Percentiles rank a stretch among this genome's conserved stretches.
These are phyloP conservation scores for Agaricus subrufescens DNA, from an alignment of 768 basidiomycete species.

Conservation along the genomic window DNA sequence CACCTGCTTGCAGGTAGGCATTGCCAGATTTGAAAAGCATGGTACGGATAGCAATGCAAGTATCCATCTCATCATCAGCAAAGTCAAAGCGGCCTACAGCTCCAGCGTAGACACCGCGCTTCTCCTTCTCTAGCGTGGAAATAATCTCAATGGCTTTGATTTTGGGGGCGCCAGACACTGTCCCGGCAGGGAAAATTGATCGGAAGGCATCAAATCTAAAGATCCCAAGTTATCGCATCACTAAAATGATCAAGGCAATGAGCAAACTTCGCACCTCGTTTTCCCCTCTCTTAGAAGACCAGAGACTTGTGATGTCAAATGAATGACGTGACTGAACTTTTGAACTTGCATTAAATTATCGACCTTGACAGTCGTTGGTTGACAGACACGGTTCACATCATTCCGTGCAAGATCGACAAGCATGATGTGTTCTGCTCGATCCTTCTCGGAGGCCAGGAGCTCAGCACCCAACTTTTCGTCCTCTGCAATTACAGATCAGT, in stretches of 20 bases:
- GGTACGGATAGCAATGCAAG: constrained; percentile 97
- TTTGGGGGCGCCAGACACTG: constrained; percentile 98
- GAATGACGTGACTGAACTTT: constrained; percentile 97
- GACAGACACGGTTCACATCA: constrained; percentile 96
- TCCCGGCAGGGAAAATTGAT: constrained; percentile 98
- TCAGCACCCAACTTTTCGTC: constrained; percentile 74
- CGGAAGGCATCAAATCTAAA: constrained; percentile 95
- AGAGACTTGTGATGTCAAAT: constrained; percentile 93
- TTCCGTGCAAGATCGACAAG: constrained; percentile 96
- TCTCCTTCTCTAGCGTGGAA: constrained; percentile 80
- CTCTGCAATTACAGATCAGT: constrained; percentile 53
- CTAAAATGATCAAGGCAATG: neutral
- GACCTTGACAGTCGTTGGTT: constrained; percentile 92
- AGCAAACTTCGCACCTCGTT: constrained; percentile 53
- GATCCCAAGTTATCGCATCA: constrained; percentile 1
- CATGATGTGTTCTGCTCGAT: constrained; percentile 98
- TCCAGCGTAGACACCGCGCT: constrained; percentile 92
- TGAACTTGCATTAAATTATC: constrained; percentile 92
- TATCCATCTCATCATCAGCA: constrained; percentile 92
- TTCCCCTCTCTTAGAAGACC: constrained; percentile 77
- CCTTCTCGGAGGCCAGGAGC: constrained; percentile 84
- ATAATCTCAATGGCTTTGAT: constrained; percentile 97
- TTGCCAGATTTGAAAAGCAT: constrained; percentile 95
- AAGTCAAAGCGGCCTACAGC: constrained; percentile 99
- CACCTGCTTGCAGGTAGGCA: constrained; percentile 92